phyloP scores from a whole-genome alignment of 2,329 filamentous ascomycete genomes.

The Zopfia rhizophila region DNA sequence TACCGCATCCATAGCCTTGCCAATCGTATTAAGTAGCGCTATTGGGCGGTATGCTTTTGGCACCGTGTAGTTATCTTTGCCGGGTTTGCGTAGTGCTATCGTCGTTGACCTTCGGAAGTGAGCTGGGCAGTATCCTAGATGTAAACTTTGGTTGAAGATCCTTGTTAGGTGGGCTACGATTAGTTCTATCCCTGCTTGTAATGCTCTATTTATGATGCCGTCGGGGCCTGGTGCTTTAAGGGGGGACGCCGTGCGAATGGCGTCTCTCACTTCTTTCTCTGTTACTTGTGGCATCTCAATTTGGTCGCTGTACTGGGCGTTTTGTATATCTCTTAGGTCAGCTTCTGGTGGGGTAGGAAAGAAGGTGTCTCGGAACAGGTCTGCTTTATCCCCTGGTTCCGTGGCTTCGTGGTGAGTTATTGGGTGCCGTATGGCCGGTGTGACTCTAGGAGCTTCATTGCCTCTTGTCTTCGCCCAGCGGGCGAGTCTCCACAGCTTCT shows the following conservation, averaged over 20 bases:
- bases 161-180: conserved; percentile 12
- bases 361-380: conserved; percentile 26
- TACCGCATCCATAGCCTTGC: conserved; percentile 41
- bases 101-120: conserved; percentile 32
- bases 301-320: conserved; percentile 23
- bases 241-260: conserved; percentile 26
- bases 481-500: conserved; percentile 32
- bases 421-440: conserved; percentile 21
- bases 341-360: conserved; percentile 27
- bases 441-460: conserved; percentile 12
- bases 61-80: conserved; percentile 38
- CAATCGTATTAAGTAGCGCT: conserved; percentile 37
- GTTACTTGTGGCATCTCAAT: conserved; percentile 29
- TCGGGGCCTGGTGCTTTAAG: conserved; percentile 36
- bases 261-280: conserved; percentile 28
- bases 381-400: conserved; percentile 22
- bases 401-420: conserved; percentile 12
- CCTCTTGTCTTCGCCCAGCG: conserved; percentile 37
- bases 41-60: conserved; percentile 39
- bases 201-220: conserved; percentile 27
- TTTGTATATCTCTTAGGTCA: conserved; percentile 26
- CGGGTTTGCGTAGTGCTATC: conserved; percentile 36
- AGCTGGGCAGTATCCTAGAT: conserved; percentile 24
- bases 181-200: conserved; percentile 13
- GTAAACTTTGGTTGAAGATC: conserved; percentile 31